These are phyloP conservation scores for Solanum dulcamara DNA, from an alignment of 257 asterid species.

Conservation along the genomic window DNA sequence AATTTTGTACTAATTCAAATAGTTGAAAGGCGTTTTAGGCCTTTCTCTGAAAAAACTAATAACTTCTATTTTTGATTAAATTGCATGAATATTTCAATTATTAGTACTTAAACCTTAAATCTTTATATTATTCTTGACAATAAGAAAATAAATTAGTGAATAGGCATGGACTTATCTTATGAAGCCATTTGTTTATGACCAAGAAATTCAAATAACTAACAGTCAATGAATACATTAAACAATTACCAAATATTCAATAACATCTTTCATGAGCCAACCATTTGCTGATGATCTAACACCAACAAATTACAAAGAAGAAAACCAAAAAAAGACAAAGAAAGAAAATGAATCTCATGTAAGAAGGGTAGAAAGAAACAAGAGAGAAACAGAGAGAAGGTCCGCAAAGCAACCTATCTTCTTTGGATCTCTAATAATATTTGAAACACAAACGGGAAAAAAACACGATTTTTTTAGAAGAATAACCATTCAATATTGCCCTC, in stretches of 20 bases:
- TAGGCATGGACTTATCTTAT: too few relatives aligned
- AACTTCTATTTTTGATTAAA: too few relatives aligned
- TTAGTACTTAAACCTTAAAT: too few relatives aligned
- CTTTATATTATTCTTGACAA: too few relatives aligned
- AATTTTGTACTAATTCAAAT: too few relatives aligned
- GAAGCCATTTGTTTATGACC: too few relatives aligned
- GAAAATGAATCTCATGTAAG: not conserved
- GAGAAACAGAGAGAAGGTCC: constrained; percentile 12
- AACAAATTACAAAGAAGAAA: constrained; percentile 3
- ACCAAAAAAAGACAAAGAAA: not conserved
- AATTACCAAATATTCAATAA: constrained; percentile 17
- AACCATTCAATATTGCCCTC: not conserved
- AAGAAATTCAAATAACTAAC: too few relatives aligned
- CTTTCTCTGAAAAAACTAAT: too few relatives aligned
- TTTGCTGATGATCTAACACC: constrained; percentile 13
- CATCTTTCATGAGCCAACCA: constrained; percentile 13
- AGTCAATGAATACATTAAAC: constrained; percentile 7
- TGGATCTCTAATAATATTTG: constrained; percentile 15
- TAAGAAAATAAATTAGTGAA: too few relatives aligned
- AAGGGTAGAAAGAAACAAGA: not conserved
- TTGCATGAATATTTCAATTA: too few relatives aligned
- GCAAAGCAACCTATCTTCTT: constrained; percentile 32
- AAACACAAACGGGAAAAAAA: not conserved
- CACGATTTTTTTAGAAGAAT: constrained; percentile 1
- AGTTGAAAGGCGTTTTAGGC: too few relatives aligned